Conservation (phyloP, 805 yeast genomes). For the Starmerella bombi region DNA sequence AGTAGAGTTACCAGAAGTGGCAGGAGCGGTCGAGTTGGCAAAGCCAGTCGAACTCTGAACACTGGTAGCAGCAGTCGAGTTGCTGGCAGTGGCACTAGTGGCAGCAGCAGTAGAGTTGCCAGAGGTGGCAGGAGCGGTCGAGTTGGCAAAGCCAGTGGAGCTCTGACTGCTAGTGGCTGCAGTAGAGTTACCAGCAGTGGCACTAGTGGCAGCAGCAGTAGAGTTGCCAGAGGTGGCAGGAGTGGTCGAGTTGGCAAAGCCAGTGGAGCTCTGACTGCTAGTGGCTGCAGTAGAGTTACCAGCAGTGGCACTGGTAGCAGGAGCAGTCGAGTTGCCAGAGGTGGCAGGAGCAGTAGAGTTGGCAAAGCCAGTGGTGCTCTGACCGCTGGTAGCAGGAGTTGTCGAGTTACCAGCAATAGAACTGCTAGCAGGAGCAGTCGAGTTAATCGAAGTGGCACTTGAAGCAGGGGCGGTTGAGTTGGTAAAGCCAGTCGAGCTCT, state of each 20-base stretch:
- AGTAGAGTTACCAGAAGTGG: too few species aligned
- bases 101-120: too few species aligned
- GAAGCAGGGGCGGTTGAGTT: neutral
- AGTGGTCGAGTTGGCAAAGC: neutral
- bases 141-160: too few species aligned
- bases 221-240: too few species aligned
- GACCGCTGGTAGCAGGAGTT: neutral
- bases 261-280: neutral
- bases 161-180: neutral
- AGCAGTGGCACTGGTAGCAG: too few species aligned
- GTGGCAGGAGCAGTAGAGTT: neutral
- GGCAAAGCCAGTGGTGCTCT: neutral
- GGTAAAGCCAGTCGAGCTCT: neutral
- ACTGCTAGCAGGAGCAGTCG: neutral
- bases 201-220: too few species aligned
- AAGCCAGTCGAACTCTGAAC: too few species aligned
- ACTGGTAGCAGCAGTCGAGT: too few species aligned
- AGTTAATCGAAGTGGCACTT: neutral
- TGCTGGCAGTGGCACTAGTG: too few species aligned
- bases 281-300: neutral
- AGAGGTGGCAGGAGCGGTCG: too few species aligned
- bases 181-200: neutral
- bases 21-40: too few species aligned
- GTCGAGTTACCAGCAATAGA: neutral
- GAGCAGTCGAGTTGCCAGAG: neutral